Evolutionary conservation across 176 grass and related monocot species (phyloP).

Genomic region (Echinochloa phyllopogon): DNA sequence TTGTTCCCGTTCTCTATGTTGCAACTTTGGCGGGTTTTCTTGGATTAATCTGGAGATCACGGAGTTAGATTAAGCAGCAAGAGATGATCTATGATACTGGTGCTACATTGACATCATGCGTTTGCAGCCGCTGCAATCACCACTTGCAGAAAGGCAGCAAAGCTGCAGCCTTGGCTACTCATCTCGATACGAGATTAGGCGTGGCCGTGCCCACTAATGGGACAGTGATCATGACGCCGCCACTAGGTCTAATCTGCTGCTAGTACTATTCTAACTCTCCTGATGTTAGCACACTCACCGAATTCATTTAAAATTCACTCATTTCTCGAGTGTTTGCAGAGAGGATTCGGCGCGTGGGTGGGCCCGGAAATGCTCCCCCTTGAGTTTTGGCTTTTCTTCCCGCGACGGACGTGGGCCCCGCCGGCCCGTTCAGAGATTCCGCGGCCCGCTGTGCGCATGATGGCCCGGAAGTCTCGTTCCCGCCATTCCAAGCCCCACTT

Average conservation of each 20-base stretch:
- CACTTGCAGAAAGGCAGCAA: not conserved
- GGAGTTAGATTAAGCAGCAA: not conserved
- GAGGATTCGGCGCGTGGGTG: not conserved
- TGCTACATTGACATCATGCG: not conserved
- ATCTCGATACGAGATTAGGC: not conserved
- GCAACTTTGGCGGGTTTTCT: not conserved
- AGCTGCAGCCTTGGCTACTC: not conserved
- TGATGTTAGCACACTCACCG: not conserved
- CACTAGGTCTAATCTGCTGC: not conserved
- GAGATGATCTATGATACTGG: not conserved
- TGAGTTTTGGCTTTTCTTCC: constrained; percentile 22
- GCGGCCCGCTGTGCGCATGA: constrained; percentile 19
- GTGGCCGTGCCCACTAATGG: constrained; percentile 32
- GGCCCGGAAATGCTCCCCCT: not conserved
- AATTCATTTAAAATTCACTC: not conserved
- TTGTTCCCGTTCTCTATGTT: not conserved
- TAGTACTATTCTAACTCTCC: too few relatives aligned
- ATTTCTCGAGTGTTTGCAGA: not conserved
- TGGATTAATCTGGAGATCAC: not conserved
- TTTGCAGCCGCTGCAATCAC: not conserved
- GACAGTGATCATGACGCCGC: constrained; percentile 32
- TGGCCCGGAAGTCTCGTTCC: not conserved
- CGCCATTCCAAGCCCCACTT: not conserved
- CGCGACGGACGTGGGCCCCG: not conserved
- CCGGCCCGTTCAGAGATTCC: constrained; percentile 30